Evolutionary conservation across 73 alveolate genomes (phyloP).

Genomic region (Symbiodinium pilosum): DNA sequence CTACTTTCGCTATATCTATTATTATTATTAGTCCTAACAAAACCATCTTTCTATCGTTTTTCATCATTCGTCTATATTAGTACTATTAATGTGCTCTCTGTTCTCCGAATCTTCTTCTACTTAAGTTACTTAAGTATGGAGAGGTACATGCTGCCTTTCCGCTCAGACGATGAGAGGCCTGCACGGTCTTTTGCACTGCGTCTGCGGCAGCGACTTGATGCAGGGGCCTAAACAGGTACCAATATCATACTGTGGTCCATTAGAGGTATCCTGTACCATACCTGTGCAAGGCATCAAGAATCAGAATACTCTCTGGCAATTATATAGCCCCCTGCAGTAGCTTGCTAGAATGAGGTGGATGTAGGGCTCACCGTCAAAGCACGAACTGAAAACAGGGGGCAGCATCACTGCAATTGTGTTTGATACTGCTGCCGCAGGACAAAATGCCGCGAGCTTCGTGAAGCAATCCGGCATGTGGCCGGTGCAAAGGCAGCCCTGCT

Average conservation of each 20-base stretch:
- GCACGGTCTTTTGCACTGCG: too few species aligned
- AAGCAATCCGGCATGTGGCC: conserved; percentile 41
- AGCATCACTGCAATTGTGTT: too few species aligned
- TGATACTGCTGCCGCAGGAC: conserved; percentile 20
- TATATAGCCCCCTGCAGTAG: too few species aligned
- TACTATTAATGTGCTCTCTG: too few species aligned
- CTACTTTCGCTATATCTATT: too few species aligned
- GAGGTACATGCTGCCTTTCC: conserved; percentile 64
- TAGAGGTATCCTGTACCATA: neutral
- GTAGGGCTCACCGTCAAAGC: neutral
- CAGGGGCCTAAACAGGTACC: too few species aligned
- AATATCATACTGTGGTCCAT: too few species aligned
- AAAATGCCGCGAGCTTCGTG: conserved; percentile 74
- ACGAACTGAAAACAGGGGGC: neutral
- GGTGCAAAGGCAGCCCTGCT: conserved; percentile 39
- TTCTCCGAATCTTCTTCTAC: too few species aligned
- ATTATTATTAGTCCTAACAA: too few species aligned
- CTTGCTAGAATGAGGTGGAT: neutral
- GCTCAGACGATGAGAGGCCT: conserved; percentile 47
- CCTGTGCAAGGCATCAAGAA: neutral
- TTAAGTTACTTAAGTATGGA: neutral
- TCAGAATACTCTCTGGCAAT: neutral
- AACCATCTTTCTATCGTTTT: too few species aligned
- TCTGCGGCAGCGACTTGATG: too few species aligned
- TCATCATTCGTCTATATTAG: too few species aligned